Evolutionary conservation across 192 early-diverging fungal genomes (phyloP), one percentile per base, ranked within the genome.

Genomic region (Umbelopsis vinacea): DNA sequence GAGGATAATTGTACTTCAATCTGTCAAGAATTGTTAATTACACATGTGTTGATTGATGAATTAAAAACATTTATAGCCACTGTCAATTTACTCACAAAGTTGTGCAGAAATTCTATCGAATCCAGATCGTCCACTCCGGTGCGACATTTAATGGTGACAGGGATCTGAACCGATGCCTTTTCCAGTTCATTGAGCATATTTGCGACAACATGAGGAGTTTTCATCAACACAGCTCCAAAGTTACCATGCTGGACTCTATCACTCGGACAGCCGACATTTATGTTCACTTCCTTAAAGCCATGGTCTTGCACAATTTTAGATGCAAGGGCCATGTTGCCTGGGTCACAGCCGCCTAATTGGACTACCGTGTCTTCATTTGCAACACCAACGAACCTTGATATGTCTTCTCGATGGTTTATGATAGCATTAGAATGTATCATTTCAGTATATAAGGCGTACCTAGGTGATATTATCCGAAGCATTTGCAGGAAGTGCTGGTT

Each of bases 241-340:
- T 83, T 71, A 2, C 83, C 83, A 52, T 71, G 68, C 66, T 82
- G 72, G 7, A 93, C 92, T 69, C 85, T 81, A 38, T 82, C 81
- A 73, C 90, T 92, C 0, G 92, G 92, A 55, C 92, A 93, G 0
- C 92, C 92, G 40, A 88, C 75, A 76, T 93, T 93, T 15, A 93
- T 73, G 67, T 93, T 92, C 26, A 93, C 63, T 66, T 89, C 85
- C 12, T 76, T 78, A 33, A 87, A 89, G 0, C 92, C 90, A 26
- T 89, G 76, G 0, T 81, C 73, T 53, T 81, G 74, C 7, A 88
- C 78, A 21, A 91, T 69, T 60, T 80, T 78, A 6, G 82, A 80
- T 19, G 87, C 87, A 35, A 78, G 52, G 1, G 85, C 82, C 82
- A 89, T 86, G 5, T 69, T 69, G 7, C 73, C 71, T 1, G 80